Percentiles rank a stretch among this genome's conserved stretches.
Evolutionary conservation across 768 basidiomycete genomes (phyloP).

Genomic region (Serendipita sp.): DNA sequence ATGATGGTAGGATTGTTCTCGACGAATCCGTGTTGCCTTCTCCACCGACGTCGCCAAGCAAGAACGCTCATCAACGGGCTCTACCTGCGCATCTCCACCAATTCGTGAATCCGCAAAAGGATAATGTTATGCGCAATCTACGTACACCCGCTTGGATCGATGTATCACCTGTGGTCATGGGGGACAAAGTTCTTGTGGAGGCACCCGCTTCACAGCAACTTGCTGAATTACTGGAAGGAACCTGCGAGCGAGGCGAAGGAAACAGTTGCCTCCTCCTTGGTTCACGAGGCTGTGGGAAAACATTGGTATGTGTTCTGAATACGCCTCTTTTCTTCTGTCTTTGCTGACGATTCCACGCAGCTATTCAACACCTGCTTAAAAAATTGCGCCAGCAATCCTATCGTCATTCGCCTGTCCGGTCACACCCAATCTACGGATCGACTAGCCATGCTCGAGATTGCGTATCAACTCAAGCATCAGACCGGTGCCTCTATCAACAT

Average conservation of each 20-base stretch:
- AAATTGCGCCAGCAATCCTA: slow-evolving; percentile 33
- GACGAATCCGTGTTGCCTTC: slow-evolving; percentile 6
- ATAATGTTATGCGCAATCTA: slow-evolving; percentile 34
- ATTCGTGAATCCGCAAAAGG: slow-evolving; percentile 43
- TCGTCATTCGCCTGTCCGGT: slow-evolving; percentile 72
- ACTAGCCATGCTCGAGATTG: slow-evolving; percentile 84
- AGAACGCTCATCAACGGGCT: slow-evolving; percentile 14
- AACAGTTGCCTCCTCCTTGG: slow-evolving; percentile 86
- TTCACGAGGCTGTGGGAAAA: slow-evolving; percentile 76
- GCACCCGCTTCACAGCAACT: slow-evolving; percentile 40
- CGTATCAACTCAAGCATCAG: slow-evolving; percentile 63
- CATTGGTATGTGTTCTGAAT: slow-evolving; percentile 33
- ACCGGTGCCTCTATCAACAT: slow-evolving; percentile 44
- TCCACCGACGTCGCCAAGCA: slow-evolving; percentile 11
- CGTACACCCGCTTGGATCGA: slow-evolving; percentile 20
- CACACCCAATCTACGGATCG: slow-evolving; percentile 75
- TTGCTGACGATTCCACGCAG: slow-evolving; percentile 22
- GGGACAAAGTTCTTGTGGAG: slow-evolving; percentile 31
- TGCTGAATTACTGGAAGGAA: slow-evolving; percentile 50
- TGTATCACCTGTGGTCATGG: slow-evolving; percentile 18
- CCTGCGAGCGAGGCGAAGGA: slow-evolving; percentile 68
- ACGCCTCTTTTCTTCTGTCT: not conserved
- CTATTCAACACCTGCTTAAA: slow-evolving; percentile 43
- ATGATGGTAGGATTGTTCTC: slow-evolving; percentile 4
- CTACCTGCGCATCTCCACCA: slow-evolving; percentile 30